Conservation (phyloP, 139 green algal genomes). For the Nannochloris sp. region DNA sequence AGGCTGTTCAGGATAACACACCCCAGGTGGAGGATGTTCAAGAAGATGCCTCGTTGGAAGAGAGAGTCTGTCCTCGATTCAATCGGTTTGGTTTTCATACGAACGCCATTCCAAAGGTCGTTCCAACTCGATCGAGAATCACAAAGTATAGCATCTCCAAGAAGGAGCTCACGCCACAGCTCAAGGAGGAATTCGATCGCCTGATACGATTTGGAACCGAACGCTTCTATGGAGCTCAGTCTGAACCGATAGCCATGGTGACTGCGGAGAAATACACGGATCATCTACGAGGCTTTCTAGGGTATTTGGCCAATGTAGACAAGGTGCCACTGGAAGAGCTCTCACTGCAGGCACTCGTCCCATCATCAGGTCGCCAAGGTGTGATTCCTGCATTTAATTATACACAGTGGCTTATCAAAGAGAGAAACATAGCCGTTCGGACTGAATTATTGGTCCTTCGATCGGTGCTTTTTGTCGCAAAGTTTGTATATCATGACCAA, state of each 20-base stretch:
- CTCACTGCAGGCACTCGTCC: constrained; percentile 24
- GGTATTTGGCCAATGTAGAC: constrained; percentile 31
- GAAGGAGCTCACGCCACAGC: constrained; percentile 9
- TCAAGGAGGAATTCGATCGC: constrained; percentile 31
- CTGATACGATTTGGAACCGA: constrained; percentile 33
- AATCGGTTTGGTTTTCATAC: neutral
- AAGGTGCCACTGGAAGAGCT: constrained; percentile 32
- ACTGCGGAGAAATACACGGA: constrained; percentile 41
- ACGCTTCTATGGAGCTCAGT: constrained; percentile 30
- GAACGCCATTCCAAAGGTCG: constrained; percentile 1
- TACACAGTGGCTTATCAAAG: constrained; percentile 35
- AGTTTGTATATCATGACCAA: constrained; percentile 45
- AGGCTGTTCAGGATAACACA: too few relatives aligned
- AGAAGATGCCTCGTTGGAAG: constrained; percentile 9
- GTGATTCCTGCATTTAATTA: constrained; percentile 43
- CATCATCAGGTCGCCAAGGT: constrained; percentile 14
- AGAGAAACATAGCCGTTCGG: constrained; percentile 16
- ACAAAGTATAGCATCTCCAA: constrained; percentile 23
- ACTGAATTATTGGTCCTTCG: constrained; percentile 31
- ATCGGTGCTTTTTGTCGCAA: constrained; percentile 23
- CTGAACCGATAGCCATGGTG: constrained; percentile 27
- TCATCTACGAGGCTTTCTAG: constrained; percentile 38
- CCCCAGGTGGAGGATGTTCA: neutral
- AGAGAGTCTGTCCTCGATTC: constrained; percentile 12
- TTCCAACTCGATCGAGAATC: neutral